A percentile compares a stretch with the other conserved stretches of the same genome.
These are phyloP conservation scores for Ramalina peruviana DNA, from an alignment of 495 filamentous ascomycete genomes.

Conservation along the genomic window DNA sequence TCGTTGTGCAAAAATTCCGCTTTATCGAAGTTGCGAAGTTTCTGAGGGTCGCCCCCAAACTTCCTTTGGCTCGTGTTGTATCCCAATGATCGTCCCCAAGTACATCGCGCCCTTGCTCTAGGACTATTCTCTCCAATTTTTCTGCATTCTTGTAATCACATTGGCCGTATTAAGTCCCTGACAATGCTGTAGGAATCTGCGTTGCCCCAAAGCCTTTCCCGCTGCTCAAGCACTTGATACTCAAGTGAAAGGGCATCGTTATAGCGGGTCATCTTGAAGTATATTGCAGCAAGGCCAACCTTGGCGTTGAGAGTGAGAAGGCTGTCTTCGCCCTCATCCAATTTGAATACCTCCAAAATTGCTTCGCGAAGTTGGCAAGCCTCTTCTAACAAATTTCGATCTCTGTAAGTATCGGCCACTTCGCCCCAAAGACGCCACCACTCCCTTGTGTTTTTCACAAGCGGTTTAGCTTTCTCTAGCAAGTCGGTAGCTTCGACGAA, in stretches of 20 bases:
- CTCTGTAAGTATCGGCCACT: neutral
- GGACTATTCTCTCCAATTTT: constrained; percentile 11
- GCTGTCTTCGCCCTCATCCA: neutral
- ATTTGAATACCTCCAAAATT: neutral
- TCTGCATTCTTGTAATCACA: constrained; percentile 20
- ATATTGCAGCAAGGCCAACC: neutral
- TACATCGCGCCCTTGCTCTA: constrained; percentile 10
- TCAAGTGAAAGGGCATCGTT: neutral
- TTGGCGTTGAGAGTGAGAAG: neutral
- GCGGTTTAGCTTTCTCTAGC: neutral
- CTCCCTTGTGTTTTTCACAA: neutral
- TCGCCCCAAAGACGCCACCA: neutral
- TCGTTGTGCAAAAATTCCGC: neutral
- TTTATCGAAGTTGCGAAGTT: neutral
- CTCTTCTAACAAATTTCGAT: neutral
- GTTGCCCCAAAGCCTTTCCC: constrained; percentile 14
- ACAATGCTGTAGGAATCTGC: constrained; percentile 20
- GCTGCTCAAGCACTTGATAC: neutral
- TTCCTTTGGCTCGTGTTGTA: constrained; percentile 15
- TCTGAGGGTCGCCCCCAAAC: neutral
- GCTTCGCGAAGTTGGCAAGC: neutral
- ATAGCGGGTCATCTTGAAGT: neutral
- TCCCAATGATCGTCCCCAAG: constrained; percentile 20
- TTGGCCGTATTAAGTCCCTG: constrained; percentile 14
- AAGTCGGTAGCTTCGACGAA: neutral